Evolutionary conservation across 2,329 filamentous ascomycete genomes (phyloP).

Genomic region (Paracamarosporium sp.): DNA sequence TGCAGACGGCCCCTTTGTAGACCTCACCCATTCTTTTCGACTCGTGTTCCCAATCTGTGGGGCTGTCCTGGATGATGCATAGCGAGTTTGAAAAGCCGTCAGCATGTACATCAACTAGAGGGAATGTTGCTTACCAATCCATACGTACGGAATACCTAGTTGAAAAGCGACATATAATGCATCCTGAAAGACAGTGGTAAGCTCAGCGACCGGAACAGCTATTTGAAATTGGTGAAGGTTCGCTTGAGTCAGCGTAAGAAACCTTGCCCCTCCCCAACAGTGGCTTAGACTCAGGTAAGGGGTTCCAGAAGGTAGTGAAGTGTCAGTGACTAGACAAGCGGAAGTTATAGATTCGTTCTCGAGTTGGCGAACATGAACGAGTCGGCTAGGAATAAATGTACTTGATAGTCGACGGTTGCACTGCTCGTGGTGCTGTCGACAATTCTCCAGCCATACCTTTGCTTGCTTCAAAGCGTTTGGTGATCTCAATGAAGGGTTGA

Average conservation of each 20-base stretch:
- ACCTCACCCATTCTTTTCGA: neutral
- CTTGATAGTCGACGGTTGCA: neutral
- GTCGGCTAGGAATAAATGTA: neutral
- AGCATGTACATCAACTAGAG: neutral
- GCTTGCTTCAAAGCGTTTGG: neutral
- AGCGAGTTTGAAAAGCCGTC: neutral
- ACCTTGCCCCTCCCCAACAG: neutral
- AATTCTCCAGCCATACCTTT: neutral
- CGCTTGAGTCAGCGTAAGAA: neutral
- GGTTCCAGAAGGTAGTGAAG: neutral
- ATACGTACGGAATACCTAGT: neutral
- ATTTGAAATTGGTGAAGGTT: neutral
- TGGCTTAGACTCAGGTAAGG: neutral
- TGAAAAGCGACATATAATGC: neutral
- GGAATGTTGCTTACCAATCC: neutral
- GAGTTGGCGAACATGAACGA: neutral
- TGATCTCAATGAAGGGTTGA: neutral
- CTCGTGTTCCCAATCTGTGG: neutral
- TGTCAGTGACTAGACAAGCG: neutral
- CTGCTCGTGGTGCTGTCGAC: neutral
- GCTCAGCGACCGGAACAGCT: neutral
- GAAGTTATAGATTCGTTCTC: neutral
- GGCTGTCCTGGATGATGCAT: neutral
- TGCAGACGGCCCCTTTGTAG: neutral
- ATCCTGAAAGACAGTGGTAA: neutral